Percentiles rank a stretch among this genome's conserved stretches.
Evolutionary conservation across 2,329 filamentous ascomycete genomes (phyloP).

Genomic region (Penicillium sp.): DNA sequence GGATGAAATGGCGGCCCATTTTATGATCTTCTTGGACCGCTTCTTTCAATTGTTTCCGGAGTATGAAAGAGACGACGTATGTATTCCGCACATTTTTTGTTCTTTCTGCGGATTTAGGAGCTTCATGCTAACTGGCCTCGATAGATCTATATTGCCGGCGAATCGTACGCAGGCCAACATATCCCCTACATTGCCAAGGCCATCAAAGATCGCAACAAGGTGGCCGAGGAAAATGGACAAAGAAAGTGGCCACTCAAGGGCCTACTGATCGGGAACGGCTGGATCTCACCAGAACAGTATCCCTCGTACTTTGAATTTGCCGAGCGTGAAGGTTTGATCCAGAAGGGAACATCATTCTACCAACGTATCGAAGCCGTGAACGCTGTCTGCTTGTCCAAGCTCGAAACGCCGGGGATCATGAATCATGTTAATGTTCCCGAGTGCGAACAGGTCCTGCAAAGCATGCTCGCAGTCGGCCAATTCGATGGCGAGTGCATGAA

Average conservation of each 20-base stretch:
- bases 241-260: slow-evolving; percentile 76
- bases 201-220: slow-evolving; percentile 83
- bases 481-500: slow-evolving; percentile 69
- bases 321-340: slow-evolving; percentile 72
- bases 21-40: slow-evolving; percentile 84
- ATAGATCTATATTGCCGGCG: slow-evolving; percentile 89
- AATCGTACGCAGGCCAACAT: slow-evolving; percentile 95
- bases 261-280: slow-evolving; percentile 93
- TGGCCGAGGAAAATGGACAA: slow-evolving; percentile 37
- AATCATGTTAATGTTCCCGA: slow-evolving; percentile 65
- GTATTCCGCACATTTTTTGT: slow-evolving; percentile 38
- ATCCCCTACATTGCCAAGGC: slow-evolving; percentile 95
- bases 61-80: slow-evolving; percentile 86
- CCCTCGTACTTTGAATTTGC: slow-evolving; percentile 79
- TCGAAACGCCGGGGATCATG: slow-evolving; percentile 60
- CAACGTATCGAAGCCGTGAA: slow-evolving; percentile 68
- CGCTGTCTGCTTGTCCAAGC: slow-evolving; percentile 63
- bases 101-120: not conserved
- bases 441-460: slow-evolving; percentile 76
- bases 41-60: slow-evolving; percentile 91
- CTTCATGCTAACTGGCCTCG: slow-evolving; percentile 3
- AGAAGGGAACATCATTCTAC: slow-evolving; percentile 64
- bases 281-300: slow-evolving; percentile 93
- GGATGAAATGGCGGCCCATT: slow-evolving; percentile 84
- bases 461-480: slow-evolving; percentile 67